Base-by-base conservation (phyloP, 441 rosid species). In the Mallotus repandus region DNA sequence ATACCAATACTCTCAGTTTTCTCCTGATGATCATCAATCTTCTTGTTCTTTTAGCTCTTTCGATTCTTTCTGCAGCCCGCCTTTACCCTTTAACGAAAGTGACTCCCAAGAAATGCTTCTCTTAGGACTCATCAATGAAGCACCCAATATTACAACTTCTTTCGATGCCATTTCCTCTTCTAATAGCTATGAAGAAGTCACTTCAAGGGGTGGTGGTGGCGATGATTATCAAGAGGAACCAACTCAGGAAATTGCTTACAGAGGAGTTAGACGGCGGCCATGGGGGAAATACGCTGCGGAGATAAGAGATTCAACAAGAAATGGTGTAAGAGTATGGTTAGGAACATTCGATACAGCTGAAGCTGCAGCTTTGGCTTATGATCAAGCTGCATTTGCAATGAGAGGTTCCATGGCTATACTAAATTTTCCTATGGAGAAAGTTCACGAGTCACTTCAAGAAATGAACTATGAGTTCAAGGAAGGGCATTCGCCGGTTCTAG, bases 251-350 rank as follows among this genome's bases (percentile, higher is more conserved):
- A 86, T 77, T 78, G 70, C 87, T 0, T 94, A 84, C 66, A 80
- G 98, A 74, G 98, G 98, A 0, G 98, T 94, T 7, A 84, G 97
- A 81, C 58, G 82, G 85, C 85, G 97, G 68, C 97, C 98, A 2
- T 90, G 98, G 98, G 98, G 97, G 6, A 92, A 88, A 69, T 94
- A 79, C 61, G 97, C 97, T 4, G 98, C 98, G 5, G 97, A 94
- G 76, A 94, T 94, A 76, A 85, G 99, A 73, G 99, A 94, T 43
- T 92, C 99, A 1, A 94, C 97, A 0, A 65, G 98, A 67, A 86
- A 86, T 10, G 98, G 97, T 9, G 84, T 83, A 22, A 77, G 98
- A 68, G 98, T 94, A 0, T 94, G 99, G 99, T 68, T 94, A 2
- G 99, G 99, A 50, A 94, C 99, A 22, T 94, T 92, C 63, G 97